Evolutionary conservation across 495 filamentous ascomycete species (phyloP).

Genomic region (Neurospora tetraspora): DNA sequence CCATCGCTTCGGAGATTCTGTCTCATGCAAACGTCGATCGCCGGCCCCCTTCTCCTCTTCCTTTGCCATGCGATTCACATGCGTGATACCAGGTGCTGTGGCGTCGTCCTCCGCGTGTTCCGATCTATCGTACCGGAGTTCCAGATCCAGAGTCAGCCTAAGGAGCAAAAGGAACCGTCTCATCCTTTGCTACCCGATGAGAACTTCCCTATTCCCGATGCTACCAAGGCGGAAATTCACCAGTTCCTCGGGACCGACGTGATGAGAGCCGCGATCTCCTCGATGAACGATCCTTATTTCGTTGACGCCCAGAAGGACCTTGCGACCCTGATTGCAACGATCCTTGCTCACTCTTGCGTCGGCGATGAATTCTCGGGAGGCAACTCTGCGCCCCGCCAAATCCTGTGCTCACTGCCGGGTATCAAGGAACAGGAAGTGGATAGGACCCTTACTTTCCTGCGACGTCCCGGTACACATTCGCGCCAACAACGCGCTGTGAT

Average conservation of each 20-base stretch:
- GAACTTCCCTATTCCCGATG: constrained; percentile 35
- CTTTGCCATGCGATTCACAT: constrained; percentile 83
- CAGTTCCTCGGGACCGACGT: constrained; percentile 86
- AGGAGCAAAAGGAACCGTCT: not conserved
- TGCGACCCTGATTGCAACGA: constrained; percentile 75
- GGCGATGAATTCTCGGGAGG: constrained; percentile 24
- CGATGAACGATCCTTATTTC: constrained; percentile 89
- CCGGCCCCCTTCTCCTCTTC: constrained; percentile 83
- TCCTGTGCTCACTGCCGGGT: constrained; percentile 42
- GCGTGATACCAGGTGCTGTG: constrained; percentile 82
- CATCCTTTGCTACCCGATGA: constrained; percentile 13
- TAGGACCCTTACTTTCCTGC: constrained; percentile 46
- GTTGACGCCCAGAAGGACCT: constrained; percentile 94
- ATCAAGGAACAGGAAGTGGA: constrained; percentile 50
- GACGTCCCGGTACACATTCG: constrained; percentile 38
- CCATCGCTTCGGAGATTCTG: constrained; percentile 68
- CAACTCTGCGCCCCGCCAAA: constrained; percentile 49
- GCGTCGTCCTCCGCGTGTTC: constrained; percentile 73
- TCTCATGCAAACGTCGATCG: constrained; percentile 62
- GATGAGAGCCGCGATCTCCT: constrained; percentile 72
- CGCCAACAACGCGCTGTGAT: constrained; percentile 74
- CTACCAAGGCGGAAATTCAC: constrained; percentile 55
- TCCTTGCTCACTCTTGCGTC: constrained; percentile 56
- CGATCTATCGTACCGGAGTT: constrained; percentile 78
- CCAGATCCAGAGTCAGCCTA: not conserved